Conservation (phyloP, 192 early-diverging fungal species). For the Coemansia guatemalensis region DNA sequence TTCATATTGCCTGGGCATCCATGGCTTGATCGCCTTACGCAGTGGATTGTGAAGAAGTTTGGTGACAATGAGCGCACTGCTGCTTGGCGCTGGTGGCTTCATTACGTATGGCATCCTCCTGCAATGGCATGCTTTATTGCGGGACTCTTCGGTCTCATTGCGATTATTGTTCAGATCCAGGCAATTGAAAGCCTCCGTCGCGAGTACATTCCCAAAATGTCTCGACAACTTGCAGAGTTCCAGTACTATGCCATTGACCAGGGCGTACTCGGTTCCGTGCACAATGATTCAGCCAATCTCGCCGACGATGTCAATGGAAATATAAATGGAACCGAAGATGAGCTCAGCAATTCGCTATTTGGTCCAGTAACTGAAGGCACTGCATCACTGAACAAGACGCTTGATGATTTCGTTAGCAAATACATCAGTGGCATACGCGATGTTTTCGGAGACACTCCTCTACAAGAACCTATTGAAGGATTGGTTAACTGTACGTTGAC, state of each 20-base stretch:
- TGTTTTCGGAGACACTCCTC: conserved; percentile 38
- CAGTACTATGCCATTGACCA: conserved; percentile 26
- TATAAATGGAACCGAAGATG: conserved; percentile 16
- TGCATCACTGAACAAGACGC: conserved; percentile 31
- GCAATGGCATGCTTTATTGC: conserved; percentile 48
- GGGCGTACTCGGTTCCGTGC: conserved; percentile 21
- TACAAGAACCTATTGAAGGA: conserved; percentile 40
- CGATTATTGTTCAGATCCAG: conserved; percentile 27
- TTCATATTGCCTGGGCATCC: conserved; percentile 38
- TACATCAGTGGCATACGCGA: conserved; percentile 36
- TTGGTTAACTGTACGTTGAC: conserved; percentile 54
- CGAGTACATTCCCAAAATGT: conserved; percentile 33
- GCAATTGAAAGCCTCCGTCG: conserved; percentile 37
- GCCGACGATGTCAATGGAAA: conserved; percentile 35
- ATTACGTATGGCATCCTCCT: conserved; percentile 46
- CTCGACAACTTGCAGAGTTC: conserved; percentile 24
- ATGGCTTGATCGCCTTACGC: conserved; percentile 18
- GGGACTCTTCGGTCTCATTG: conserved; percentile 32
- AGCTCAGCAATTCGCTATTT: conserved; percentile 38
- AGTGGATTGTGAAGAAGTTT: conserved; percentile 13
- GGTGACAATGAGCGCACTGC: conserved; percentile 25
- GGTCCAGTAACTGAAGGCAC: conserved; percentile 41
- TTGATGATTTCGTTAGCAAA: conserved; percentile 35
- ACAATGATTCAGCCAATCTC: conserved; percentile 27
- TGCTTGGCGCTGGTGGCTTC: conserved; percentile 50